phyloP scores from a whole-genome alignment of 306 rosid species.

The Malus fusca region DNA sequence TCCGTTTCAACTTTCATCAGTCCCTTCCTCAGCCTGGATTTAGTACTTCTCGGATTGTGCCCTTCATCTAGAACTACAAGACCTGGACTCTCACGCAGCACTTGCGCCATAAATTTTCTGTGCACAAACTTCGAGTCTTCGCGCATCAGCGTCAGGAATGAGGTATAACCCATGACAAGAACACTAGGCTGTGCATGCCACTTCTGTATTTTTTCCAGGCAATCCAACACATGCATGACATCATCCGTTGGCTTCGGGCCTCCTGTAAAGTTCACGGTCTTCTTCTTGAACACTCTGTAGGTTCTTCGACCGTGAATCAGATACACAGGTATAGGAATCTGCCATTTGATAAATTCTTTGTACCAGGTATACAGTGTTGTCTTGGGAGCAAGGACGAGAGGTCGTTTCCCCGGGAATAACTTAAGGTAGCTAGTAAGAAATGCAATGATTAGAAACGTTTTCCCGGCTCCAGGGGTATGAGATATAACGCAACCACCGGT shows the following conservation, averaged over 20 bases:
- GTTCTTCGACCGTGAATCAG: constrained; percentile 65
- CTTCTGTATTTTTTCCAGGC: constrained; percentile 62
- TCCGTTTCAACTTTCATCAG: constrained; percentile 89
- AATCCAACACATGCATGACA: constrained; percentile 71
- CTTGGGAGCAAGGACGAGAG: constrained; percentile 81
- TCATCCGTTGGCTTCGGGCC: constrained; percentile 52
- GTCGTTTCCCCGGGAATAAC: constrained; percentile 68
- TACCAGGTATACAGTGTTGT: constrained; percentile 85
- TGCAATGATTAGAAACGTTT: constrained; percentile 71
- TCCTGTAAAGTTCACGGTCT: constrained; percentile 38
- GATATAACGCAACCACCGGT: constrained; percentile 90
- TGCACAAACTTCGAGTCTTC: constrained; percentile 71
- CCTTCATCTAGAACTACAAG: constrained; percentile 82
- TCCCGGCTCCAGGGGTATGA: constrained; percentile 91
- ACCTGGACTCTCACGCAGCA: constrained; percentile 85
- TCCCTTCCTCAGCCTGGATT: constrained; percentile 76
- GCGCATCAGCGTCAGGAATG: constrained; percentile 71
- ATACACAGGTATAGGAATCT: constrained; percentile 69
- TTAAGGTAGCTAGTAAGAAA: constrained; percentile 78
- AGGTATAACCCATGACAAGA: constrained; percentile 92
- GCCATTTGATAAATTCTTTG: constrained; percentile 80
- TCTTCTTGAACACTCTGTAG: constrained; percentile 33
- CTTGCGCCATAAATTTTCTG: constrained; percentile 79
- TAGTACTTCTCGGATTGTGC: constrained; percentile 93
- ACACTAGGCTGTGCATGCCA: constrained; percentile 92